Evolutionary conservation across 169 alveolate genomes (phyloP).

Genomic region (Fabrea salina): DNA sequence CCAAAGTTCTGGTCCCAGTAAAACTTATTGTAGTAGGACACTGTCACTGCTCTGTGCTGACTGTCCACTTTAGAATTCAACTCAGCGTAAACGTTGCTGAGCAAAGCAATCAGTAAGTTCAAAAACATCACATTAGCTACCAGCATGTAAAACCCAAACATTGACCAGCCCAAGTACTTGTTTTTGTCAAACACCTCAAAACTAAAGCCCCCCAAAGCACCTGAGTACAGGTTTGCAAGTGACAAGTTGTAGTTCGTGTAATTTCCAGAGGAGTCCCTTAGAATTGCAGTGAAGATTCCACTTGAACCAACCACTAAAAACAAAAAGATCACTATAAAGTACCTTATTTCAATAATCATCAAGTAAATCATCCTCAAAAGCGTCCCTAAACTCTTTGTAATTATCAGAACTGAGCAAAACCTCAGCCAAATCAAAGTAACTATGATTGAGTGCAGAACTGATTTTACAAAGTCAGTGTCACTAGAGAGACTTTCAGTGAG

Average conservation of each 20-base stretch:
- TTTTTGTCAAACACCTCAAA: not conserved
- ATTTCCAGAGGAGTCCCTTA: not conserved
- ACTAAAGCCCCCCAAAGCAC: not conserved
- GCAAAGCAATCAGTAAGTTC: not conserved
- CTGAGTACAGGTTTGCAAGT: not conserved
- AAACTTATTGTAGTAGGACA: not conserved
- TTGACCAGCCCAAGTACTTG: not conserved
- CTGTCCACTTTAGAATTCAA: not conserved
- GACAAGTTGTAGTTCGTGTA: not conserved
- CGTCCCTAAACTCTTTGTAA: conserved; percentile 45
- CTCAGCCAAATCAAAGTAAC: conserved; percentile 42
- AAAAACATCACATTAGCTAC: not conserved
- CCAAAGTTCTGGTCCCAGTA: not conserved
- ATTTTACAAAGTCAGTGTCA: conserved; percentile 8
- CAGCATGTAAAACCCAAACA: not conserved
- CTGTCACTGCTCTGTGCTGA: not conserved
- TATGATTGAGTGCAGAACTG: not conserved
- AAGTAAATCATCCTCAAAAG: conserved; percentile 51
- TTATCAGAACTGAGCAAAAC: conserved; percentile 39
- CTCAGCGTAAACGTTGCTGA: not conserved
- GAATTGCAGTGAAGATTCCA: not conserved
- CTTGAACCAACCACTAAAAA: not conserved
- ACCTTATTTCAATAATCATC: conserved; percentile 11
- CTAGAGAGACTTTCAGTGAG: conserved; percentile 3
- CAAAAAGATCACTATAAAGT: not conserved